These are phyloP conservation scores for Lignosus rhinocerotis DNA, from an alignment of 1,284 basidiomycete species.

Conservation along the genomic window DNA sequence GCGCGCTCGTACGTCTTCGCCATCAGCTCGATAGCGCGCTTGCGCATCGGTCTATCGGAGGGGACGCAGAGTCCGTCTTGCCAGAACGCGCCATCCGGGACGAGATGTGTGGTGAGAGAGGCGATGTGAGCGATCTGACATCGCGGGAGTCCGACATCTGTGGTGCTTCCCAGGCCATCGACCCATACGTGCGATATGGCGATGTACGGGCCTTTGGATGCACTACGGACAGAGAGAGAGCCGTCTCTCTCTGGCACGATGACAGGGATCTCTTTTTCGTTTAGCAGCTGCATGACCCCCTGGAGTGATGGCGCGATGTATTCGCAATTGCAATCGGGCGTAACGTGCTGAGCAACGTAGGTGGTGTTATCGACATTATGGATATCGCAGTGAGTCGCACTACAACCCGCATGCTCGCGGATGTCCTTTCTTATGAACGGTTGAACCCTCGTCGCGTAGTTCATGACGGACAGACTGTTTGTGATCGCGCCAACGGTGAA, in stretches of 20 bases:
- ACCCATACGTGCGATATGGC: conserved; percentile 24
- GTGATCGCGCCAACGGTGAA: no score
- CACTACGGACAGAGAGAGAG: background rate
- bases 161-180: conserved; percentile 19
- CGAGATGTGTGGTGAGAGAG: background rate
- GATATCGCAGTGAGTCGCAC: background rate
- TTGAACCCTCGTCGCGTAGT: background rate
- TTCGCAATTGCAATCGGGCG: background rate
- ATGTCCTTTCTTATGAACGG: background rate
- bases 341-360: background rate
- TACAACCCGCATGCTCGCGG: background rate
- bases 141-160: conserved; percentile 16
- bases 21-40: conserved; percentile 16
- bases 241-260: background rate
- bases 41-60: background rate
- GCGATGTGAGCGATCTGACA: conserved; percentile 18
- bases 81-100: conserved; percentile 18
- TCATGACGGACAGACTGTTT: background rate
- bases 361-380: background rate
- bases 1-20: conserved; percentile 17
- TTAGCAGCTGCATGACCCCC: background rate
- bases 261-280: background rate
- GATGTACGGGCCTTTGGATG: conserved; percentile 7
- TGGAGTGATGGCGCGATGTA: background rate
- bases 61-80: conserved; percentile 23